A percentile compares a stretch with the other conserved stretches of the same genome.
phyloP scores from a whole-genome alignment of 805 yeast species.

The Sugiyamaella qingdaonensis region DNA sequence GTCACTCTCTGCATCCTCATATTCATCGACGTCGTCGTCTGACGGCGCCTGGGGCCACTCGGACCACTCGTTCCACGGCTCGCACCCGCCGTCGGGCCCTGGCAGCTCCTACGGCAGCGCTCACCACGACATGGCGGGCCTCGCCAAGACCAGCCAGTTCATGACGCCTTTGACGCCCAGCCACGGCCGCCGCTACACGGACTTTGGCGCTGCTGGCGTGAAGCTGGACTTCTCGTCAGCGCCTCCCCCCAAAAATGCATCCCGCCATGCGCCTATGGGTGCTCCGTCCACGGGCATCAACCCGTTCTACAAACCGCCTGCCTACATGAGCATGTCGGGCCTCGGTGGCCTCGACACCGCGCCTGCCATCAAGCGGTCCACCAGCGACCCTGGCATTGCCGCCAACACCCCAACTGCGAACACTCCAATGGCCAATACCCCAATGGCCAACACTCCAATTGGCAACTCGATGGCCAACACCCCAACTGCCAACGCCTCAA shows the following conservation, averaged over 20 bases:
- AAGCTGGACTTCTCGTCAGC: slow-evolving; percentile 19
- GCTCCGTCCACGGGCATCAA: slow-evolving; percentile 26
- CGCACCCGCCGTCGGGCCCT: not conserved
- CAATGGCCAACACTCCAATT: no score
- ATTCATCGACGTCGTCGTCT: not conserved
- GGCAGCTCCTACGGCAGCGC: not conserved
- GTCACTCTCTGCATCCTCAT: not conserved
- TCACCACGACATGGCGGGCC: no score
- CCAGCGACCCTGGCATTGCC: not conserved
- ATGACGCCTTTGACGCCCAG: slow-evolving; percentile 20
- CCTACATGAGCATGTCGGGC: slow-evolving; percentile 17
- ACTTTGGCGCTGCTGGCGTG: slow-evolving; percentile 10
- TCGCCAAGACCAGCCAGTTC: slow-evolving; percentile 3
- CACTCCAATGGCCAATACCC: no score
- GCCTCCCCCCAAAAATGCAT: not conserved
- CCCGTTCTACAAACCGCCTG: slow-evolving; percentile 34
- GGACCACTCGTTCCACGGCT: not conserved
- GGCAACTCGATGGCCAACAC: no score
- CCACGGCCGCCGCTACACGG: slow-evolving; percentile 6
- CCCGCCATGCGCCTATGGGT: not conserved
- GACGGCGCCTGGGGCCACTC: not conserved
- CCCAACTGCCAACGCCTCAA: no score
- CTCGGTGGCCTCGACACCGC: not conserved
- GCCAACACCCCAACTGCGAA: not conserved
- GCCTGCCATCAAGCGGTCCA: not conserved